Conservation (phyloP, 1,139 yeast genomes). For the Scheffersomyces stambukii region DNA sequence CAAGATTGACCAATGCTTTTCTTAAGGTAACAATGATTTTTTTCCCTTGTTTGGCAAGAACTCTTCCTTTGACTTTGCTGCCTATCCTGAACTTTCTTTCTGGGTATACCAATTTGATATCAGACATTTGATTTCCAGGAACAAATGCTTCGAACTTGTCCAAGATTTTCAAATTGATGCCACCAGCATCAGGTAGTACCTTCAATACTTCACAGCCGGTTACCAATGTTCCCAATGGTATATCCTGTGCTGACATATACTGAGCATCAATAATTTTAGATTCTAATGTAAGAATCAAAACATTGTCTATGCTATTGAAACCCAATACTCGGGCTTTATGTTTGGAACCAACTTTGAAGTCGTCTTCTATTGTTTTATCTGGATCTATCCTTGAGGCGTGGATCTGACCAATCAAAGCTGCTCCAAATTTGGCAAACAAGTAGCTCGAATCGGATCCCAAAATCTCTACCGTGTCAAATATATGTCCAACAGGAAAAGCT, state of each 20-base stretch:
- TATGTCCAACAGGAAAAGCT: slow-evolving; percentile 76
- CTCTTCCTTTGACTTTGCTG: slow-evolving; percentile 71
- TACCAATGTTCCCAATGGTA: slow-evolving; percentile 70
- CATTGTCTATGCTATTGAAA: slow-evolving; percentile 60
- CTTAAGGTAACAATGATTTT: slow-evolving; percentile 66
- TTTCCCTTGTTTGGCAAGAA: slow-evolving; percentile 36
- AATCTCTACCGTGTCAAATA: slow-evolving; percentile 56
- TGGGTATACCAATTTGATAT: slow-evolving; percentile 78
- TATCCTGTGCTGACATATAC: slow-evolving; percentile 64
- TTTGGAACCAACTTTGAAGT: slow-evolving; percentile 57
- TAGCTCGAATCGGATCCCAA: slow-evolving; percentile 55
- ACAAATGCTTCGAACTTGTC: slow-evolving; percentile 73
- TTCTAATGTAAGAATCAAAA: slow-evolving; percentile 65
- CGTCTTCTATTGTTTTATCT: slow-evolving; percentile 46
- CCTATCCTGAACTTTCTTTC: slow-evolving; percentile 90
- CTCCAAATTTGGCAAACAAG: slow-evolving; percentile 55
- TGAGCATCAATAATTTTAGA: slow-evolving; percentile 58
- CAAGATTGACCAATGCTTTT: slow-evolving; percentile 71
- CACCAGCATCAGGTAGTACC: slow-evolving; percentile 60
- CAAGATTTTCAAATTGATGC: slow-evolving; percentile 62
- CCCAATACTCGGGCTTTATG: slow-evolving; percentile 79
- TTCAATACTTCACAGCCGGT: slow-evolving; percentile 54
- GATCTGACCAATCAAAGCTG: slow-evolving; percentile 60
- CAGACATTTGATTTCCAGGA: slow-evolving; percentile 75
- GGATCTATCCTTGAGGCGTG: slow-evolving; percentile 67